Evolutionary conservation across 2,329 filamentous ascomycete species (phyloP).

Genomic region (Falciphora oryzae): DNA sequence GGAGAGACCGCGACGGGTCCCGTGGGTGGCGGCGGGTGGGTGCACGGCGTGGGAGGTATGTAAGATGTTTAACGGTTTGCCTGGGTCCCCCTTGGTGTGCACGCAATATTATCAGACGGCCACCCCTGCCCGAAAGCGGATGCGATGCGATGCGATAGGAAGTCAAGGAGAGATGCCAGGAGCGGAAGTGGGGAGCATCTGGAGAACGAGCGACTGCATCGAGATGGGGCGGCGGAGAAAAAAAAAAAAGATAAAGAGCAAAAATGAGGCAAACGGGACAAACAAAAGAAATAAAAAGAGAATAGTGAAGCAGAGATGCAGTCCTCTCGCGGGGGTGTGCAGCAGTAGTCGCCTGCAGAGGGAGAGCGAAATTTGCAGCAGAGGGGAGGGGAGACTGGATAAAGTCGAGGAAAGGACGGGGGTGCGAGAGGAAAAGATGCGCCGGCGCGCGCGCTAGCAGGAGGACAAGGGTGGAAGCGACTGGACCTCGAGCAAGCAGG

Average conservation of each 20-base stretch:
- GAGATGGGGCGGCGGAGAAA: not conserved
- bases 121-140: slow-evolving; percentile 1
- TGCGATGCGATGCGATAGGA: not conserved
- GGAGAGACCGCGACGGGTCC: not conserved
- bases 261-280: not conserved
- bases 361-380: not conserved
- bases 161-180: not conserved
- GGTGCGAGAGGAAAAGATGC: not conserved
- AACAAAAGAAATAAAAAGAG: not conserved
- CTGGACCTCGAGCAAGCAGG: not conserved
- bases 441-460: no score
- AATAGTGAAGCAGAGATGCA: not conserved
- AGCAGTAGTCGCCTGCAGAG: not conserved
- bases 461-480: not conserved
- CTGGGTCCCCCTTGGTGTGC: not conserved
- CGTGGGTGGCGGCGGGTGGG: not conserved
- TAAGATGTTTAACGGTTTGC: not conserved
- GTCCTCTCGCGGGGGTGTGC: not conserved
- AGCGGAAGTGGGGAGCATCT: not conserved
- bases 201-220: not conserved
- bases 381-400: not conserved
- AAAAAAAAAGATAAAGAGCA: not conserved
- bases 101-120: not conserved
- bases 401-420: not conserved
- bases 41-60: not conserved